Base-by-base conservation (phyloP, 2,329 filamentous ascomycete species). In the Myriosclerotinia duriaeana region DNA sequence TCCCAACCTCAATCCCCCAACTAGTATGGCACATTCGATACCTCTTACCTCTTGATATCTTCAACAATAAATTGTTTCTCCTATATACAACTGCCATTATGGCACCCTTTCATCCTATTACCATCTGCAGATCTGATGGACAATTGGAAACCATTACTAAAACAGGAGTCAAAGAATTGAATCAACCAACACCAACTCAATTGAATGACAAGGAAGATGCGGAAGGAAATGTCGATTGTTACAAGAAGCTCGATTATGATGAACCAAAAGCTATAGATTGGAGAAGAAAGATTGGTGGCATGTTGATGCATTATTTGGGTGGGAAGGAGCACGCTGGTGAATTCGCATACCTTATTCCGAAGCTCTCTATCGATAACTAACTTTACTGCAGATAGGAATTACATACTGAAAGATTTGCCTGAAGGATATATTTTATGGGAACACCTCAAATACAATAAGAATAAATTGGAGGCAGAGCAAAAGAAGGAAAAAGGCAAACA, bases 391-490 rank as follows among this genome's bases (percentile, higher is more conserved):
- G 74, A 73, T 67, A 76, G 78, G 69, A 77, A 77, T 50, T 84
- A 81, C 73, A 82, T 87, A 26, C 78, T 87, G 7, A 80, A 78
- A 65, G 77, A 81, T 38, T 77, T 87, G 26, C 85, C 85, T 0
- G 81, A 85, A 64, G 80, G 83, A 71, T 87, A 87, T 72, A 78
- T 79, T 20, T 79, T 87, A 17, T 87, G 82, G 75, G 84, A 87
- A 71, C 84, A 86, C 71, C 79, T 85, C 72, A 84, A 84, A 73
- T 84, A 82, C 68, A 78, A 77, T 42, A 77, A 73, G 34, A 76
- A 77, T 20, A 78, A 82, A 56, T 79, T 79, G 53, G 79, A 81
- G 60, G 70, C 71, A 20, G 71, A 71, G 2, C 77, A 77, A 48
- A 77, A 78, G 68, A 76, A 73, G 30, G 73, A 80, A 40, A 82